Percentiles rank a stretch among this genome's conserved stretches.
Conservation (phyloP, 1,284 basidiomycete species). For the Melampsora occidentalis region DNA sequence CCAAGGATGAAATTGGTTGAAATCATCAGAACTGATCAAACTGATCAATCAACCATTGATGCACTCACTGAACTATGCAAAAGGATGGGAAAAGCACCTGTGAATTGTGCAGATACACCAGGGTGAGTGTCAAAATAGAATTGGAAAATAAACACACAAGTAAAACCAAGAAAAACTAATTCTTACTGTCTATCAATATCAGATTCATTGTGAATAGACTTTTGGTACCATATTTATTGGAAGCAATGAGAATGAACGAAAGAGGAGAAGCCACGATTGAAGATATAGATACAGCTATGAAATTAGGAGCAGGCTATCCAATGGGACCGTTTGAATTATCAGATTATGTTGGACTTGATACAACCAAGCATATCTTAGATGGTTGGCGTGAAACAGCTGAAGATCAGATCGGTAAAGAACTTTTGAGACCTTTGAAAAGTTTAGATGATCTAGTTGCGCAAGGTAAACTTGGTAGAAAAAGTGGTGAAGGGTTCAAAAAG, state of each 20-base stretch:
- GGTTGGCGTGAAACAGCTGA: constrained; percentile 58
- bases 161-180: neutral
- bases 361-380: constrained; percentile 56
- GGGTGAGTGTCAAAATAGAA: constrained; percentile 50
- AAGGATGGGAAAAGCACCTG: constrained; percentile 60
- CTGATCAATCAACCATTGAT: constrained; percentile 57
- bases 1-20: constrained; percentile 63
- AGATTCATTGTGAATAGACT: constrained; percentile 61
- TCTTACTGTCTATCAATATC: neutral
- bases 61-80: constrained; percentile 58
- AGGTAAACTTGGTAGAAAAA: constrained; percentile 61
- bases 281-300: constrained; percentile 64
- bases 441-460: constrained; percentile 59
- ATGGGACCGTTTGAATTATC: constrained; percentile 61
- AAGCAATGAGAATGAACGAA: constrained; percentile 62
- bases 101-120: constrained; percentile 61
- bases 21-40: constrained; percentile 59
- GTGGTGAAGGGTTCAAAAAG: constrained; percentile 58
- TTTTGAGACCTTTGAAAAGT: constrained; percentile 57
- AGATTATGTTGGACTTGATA: constrained; percentile 61
- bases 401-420: constrained; percentile 55
- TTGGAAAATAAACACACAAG: neutral
- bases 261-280: constrained; percentile 61
- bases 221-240: constrained; percentile 49
- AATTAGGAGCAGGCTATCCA: constrained; percentile 60